Conservation (phyloP, 2,329 filamentous ascomycete genomes). For the Cladophialophora yegresii region DNA sequence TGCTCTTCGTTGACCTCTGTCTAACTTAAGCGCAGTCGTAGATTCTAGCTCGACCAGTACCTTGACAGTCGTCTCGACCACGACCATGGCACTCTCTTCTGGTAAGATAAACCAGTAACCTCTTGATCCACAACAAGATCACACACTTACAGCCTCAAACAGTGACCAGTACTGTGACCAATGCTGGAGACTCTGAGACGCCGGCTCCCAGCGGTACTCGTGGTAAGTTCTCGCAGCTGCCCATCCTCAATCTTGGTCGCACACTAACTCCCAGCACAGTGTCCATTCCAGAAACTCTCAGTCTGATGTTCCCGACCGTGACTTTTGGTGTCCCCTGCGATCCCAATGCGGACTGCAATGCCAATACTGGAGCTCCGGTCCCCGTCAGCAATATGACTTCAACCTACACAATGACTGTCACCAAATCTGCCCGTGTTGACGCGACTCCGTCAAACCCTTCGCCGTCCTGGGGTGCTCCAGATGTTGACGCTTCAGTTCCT, state of each 20-base stretch:
- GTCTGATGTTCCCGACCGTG: constrained; percentile 4
- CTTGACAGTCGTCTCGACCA: constrained; percentile 3
- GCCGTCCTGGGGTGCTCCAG: background rate
- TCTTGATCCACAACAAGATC: background rate
- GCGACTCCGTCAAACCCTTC: background rate
- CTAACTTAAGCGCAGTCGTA: constrained; percentile 6
- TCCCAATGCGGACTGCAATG: background rate
- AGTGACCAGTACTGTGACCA: constrained; percentile 6
- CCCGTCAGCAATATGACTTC: constrained; percentile 10
- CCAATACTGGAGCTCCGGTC: background rate
- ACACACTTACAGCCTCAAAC: constrained; percentile 7
- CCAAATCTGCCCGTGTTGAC: background rate
- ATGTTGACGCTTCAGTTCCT: background rate
- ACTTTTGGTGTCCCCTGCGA: background rate
- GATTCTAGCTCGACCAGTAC: constrained; percentile 3
- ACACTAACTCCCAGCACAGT: background rate
- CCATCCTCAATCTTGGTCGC: background rate
- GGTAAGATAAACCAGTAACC: constrained; percentile 2
- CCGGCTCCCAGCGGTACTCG: background rate
- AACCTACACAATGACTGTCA: background rate
- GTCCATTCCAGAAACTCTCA: constrained; percentile 3
- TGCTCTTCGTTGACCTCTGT: too few species aligned
- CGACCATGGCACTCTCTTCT: constrained; percentile 2
- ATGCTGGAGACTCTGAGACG: background rate
- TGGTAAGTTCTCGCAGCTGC: background rate